Percentiles rank a stretch among this genome's conserved stretches.
phyloP scores from a whole-genome alignment of 495 filamentous ascomycete species.

The Hypoxylon subgilvum region DNA sequence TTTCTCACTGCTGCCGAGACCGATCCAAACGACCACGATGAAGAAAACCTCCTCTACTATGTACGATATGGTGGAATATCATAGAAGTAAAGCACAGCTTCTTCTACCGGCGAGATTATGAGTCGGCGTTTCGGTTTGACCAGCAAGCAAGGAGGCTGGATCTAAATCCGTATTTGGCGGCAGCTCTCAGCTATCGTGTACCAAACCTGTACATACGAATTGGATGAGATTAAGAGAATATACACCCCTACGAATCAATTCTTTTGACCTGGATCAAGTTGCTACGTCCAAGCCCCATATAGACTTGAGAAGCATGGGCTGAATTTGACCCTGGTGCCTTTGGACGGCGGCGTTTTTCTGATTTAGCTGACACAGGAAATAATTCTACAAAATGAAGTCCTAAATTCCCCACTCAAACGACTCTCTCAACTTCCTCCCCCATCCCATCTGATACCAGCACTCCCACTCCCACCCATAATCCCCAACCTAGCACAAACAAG shows the following conservation, averaged over 20 bases:
- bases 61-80: conserved; percentile 23
- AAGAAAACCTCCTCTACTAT: background rate
- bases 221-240: conserved; percentile 3
- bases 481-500: conserved; percentile 50
- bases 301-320: no score
- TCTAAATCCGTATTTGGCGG: background rate
- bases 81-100: background rate
- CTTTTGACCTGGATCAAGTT: no score
- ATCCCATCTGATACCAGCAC: no score
- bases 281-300: no score
- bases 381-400: no score
- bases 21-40: background rate
- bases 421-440: no score
- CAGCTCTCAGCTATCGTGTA: conserved; percentile 9
- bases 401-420: no score
- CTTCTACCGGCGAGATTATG: background rate
- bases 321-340: no score
- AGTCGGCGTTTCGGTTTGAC: conserved; percentile 25
- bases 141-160: background rate
- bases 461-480: background rate
- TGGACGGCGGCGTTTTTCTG: no score
- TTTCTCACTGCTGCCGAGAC: background rate
- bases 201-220: conserved; percentile 14
- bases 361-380: no score
- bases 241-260: conserved; percentile 2